Percentiles rank a stretch among this genome's conserved stretches.
These are phyloP conservation scores for Aschersonia sp. DNA, from an alignment of 2,329 filamentous ascomycete species.

Conservation along the genomic window DNA sequence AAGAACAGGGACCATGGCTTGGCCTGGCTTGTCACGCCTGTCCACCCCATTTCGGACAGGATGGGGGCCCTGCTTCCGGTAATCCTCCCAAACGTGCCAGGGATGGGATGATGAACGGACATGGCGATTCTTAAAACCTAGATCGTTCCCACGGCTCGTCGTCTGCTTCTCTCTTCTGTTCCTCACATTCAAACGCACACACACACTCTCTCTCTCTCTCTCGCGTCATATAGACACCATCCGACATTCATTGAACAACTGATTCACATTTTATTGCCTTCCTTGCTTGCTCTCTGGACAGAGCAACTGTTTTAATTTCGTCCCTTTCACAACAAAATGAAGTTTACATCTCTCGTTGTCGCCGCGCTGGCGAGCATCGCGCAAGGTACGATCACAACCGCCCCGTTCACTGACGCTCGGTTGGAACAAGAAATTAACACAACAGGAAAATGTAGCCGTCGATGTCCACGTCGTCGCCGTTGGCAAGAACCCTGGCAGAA, in stretches of 20 bases:
- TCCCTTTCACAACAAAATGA: constrained; percentile 27
- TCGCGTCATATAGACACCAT: neutral
- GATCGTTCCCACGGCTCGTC: too few relatives aligned
- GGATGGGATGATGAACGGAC: too few relatives aligned
- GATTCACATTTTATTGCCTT: constrained; percentile 9
- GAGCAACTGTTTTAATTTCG: constrained; percentile 4
- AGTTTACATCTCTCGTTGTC: constrained; percentile 31
- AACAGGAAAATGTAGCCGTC: constrained; percentile 12
- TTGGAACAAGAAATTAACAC: neutral
- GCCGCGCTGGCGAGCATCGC: constrained; percentile 32
- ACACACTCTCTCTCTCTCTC: neutral
- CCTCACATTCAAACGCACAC: too few relatives aligned
- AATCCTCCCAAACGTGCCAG: too few relatives aligned
- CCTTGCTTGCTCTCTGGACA: constrained; percentile 3
- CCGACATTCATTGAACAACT: too few relatives aligned
- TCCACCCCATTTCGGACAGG: too few relatives aligned
- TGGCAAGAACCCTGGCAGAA: constrained; percentile 33
- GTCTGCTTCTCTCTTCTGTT: too few relatives aligned
- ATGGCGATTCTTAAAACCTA: too few relatives aligned
- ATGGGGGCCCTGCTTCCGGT: too few relatives aligned
- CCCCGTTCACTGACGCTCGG: neutral
- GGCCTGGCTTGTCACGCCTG: too few relatives aligned
- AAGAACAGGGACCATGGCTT: neutral
- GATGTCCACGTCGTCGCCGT: constrained; percentile 53
- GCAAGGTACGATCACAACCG: constrained; percentile 21